phyloP scores from a whole-genome alignment of 2,329 filamentous ascomycete species.

The Tolypocladium tundrense region DNA sequence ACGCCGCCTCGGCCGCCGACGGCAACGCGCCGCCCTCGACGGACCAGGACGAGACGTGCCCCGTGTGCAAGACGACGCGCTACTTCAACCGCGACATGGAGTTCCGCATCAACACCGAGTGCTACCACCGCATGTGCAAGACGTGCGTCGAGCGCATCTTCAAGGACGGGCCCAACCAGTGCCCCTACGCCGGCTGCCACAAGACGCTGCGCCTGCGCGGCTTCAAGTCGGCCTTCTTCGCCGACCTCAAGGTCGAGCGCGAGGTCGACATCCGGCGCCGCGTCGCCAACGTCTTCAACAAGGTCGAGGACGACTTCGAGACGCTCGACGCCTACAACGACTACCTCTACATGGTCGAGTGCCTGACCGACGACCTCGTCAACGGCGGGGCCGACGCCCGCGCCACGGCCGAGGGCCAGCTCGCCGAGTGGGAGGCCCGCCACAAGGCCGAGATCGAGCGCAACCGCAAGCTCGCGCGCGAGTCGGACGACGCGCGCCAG shows the following conservation, averaged over 20 bases:
- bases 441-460: constrained; percentile 61
- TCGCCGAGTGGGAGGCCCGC: constrained; percentile 56
- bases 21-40: constrained; percentile 7
- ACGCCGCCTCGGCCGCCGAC: constrained; percentile 6
- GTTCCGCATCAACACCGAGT: constrained; percentile 95
- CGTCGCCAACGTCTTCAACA: constrained; percentile 76
- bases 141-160: constrained; percentile 94
- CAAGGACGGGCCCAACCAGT: constrained; percentile 80
- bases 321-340: constrained; percentile 77
- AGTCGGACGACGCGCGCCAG: constrained; percentile 43
- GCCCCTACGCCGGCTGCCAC: constrained; percentile 80
- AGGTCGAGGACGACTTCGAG: constrained; percentile 84
- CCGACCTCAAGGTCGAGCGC: constrained; percentile 76
- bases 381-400: constrained; percentile 57
- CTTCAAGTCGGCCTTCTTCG: constrained; percentile 84
- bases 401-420: constrained; percentile 31
- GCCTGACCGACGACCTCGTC: constrained; percentile 81
- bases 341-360: constrained; percentile 88
- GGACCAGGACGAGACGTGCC: constrained; percentile 64
- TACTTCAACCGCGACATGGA: constrained; percentile 92
- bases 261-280: constrained; percentile 85
- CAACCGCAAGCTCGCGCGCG: constrained; percentile 43
- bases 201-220: constrained; percentile 75
- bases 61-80: constrained; percentile 91
- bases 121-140: constrained; percentile 98